Evolutionary conservation across 371 early-diverging fungal species (phyloP).

Genomic region (Furculomyces boomerangus): DNA sequence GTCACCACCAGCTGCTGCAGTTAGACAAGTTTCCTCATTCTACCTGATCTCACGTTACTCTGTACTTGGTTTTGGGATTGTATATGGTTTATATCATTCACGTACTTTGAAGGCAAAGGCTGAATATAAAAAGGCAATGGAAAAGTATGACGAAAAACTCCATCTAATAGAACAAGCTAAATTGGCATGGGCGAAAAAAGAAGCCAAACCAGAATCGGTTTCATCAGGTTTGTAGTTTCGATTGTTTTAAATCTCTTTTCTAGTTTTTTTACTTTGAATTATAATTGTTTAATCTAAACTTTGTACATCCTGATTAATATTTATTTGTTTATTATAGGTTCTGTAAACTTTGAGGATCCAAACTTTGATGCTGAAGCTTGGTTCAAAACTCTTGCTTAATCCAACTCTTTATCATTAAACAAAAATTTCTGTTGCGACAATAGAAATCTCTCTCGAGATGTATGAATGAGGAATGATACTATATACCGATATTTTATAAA

Average conservation of each 20-base stretch:
- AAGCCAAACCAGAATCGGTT: conserved; percentile 22
- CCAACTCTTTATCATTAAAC: too few species aligned
- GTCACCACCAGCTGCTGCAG: background rate
- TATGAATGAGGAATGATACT: too few species aligned
- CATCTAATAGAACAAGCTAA: conserved; percentile 50
- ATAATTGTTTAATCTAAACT: background rate
- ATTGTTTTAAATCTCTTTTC: background rate
- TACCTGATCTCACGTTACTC: conserved; percentile 30
- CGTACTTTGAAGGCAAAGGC: conserved; percentile 40
- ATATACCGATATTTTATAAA: too few species aligned
- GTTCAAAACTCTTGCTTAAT: conserved; percentile 14
- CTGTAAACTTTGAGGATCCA: conserved; percentile 22
- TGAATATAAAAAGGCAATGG: conserved; percentile 30
- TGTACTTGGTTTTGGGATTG: conserved; percentile 46
- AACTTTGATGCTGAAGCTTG: conserved; percentile 23
- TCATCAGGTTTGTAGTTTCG: background rate
- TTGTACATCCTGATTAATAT: background rate
- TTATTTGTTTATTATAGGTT: background rate
- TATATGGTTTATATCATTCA: conserved; percentile 51
- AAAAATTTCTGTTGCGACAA: too few species aligned
- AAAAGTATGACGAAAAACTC: conserved; percentile 44
- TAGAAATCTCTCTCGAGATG: too few species aligned
- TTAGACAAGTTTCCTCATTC: conserved; percentile 2
- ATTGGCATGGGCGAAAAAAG: conserved; percentile 40
- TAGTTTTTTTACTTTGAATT: background rate